Conservation (phyloP, 2,329 filamentous ascomycete species). For the Microascus cirrosus region DNA sequence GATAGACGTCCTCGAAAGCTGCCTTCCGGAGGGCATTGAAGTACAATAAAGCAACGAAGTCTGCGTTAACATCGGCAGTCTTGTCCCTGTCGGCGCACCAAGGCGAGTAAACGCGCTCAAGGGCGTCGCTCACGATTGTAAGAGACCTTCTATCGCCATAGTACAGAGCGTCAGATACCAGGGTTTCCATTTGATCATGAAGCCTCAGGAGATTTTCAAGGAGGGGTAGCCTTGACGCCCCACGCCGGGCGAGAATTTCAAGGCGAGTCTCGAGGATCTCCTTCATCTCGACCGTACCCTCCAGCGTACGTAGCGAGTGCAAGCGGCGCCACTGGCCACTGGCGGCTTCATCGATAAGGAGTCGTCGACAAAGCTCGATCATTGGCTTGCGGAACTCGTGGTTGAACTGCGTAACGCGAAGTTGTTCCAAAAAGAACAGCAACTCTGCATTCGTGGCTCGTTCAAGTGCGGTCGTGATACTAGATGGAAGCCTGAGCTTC, state of each 20-base stretch:
- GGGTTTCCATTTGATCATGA: constrained; percentile 12
- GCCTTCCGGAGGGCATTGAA: constrained; percentile 45
- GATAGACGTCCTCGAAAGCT: constrained; percentile 50
- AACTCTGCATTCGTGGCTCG: constrained; percentile 16
- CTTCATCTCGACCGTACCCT: constrained; percentile 13
- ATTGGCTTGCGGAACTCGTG: constrained; percentile 15
- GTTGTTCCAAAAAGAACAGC: constrained; percentile 18
- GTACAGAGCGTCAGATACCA: constrained; percentile 17
- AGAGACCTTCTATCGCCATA: constrained; percentile 18
- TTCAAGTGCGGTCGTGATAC: constrained; percentile 16
- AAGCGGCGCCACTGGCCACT: constrained; percentile 14
- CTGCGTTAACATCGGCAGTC: constrained; percentile 31
- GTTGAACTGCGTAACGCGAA: constrained; percentile 13
- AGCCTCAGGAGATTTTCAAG: constrained; percentile 14
- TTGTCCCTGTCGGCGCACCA: constrained; percentile 14
- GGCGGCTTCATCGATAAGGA: constrained; percentile 16
- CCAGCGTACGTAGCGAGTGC: constrained; percentile 14
- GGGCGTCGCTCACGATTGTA: constrained; percentile 20
- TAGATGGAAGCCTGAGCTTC: constrained; percentile 12
- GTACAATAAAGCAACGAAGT: constrained; percentile 44
- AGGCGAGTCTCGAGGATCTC: constrained; percentile 16
- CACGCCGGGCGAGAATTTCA: constrained; percentile 12
- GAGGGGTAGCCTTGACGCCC: constrained; percentile 12
- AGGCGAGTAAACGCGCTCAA: constrained; percentile 13
- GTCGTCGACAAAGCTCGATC: constrained; percentile 12